Evolutionary conservation across 805 yeast genomes (phyloP).

Genomic region (Candida hispaniensis): DNA sequence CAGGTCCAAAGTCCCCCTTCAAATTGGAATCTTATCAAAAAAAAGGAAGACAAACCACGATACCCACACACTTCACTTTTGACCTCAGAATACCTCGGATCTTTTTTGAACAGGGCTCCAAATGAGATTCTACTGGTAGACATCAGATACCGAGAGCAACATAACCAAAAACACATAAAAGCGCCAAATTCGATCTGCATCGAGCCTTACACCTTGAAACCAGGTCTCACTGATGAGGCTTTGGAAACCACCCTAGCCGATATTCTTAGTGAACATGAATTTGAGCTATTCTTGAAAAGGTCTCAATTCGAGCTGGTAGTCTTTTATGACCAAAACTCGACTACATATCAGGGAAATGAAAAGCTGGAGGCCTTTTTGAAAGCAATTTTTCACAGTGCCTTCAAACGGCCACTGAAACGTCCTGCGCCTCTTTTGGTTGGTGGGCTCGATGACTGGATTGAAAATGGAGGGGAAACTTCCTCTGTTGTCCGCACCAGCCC

Average conservation of each 20-base stretch:
- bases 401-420: conserved; percentile 32
- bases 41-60: too few species aligned
- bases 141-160: conserved; percentile 51
- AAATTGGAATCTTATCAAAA: too few species aligned
- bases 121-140: conserved; percentile 63
- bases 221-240: conserved; percentile 48
- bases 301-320: conserved; percentile 51
- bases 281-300: conserved; percentile 42
- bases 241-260: conserved; percentile 48
- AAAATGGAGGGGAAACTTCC: conserved; percentile 1
- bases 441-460: conserved; percentile 38
- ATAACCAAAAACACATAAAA: conserved; percentile 51
- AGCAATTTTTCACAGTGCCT: conserved; percentile 33
- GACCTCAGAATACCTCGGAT: too few species aligned
- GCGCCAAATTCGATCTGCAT: conserved; percentile 53
- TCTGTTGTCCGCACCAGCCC: conserved; percentile 3
- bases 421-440: conserved; percentile 41
- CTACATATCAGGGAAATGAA: conserved; percentile 19
- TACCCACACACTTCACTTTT: too few species aligned
- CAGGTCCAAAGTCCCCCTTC: too few species aligned
- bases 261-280: conserved; percentile 47
- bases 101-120: conserved; percentile 33
- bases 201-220: conserved; percentile 54
- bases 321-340: conserved; percentile 41
- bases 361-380: conserved; percentile 26